Conservation (phyloP, 2,329 filamentous ascomycete species). For the Ophiobolus disseminans region DNA sequence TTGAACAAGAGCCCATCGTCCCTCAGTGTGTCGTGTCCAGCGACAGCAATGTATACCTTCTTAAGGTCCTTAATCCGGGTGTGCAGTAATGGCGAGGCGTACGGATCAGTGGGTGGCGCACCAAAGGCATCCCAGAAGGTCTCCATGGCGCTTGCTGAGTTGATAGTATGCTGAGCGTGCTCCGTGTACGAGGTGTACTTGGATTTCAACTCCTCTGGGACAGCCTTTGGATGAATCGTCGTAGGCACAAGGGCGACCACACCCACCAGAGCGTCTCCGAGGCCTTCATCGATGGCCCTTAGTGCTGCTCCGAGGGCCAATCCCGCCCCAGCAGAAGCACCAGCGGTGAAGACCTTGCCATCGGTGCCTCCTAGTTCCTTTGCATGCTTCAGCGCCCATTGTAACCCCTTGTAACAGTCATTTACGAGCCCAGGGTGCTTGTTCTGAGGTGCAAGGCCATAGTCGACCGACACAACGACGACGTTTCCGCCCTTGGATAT, state of each 20-base stretch:
- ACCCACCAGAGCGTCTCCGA: conserved; percentile 46
- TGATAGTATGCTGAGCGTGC: conserved; percentile 47
- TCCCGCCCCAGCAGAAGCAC: conserved; percentile 50
- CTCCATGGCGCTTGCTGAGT: conserved; percentile 45
- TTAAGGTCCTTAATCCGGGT: conserved; percentile 36
- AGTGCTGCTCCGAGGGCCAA: conserved; percentile 49
- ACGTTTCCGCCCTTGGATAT: conserved; percentile 34
- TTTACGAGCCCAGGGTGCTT: conserved; percentile 44
- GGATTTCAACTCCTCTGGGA: conserved; percentile 45
- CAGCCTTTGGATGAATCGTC: conserved; percentile 46
- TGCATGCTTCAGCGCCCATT: conserved; percentile 40
- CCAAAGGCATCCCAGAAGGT: conserved; percentile 47
- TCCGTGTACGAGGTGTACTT: conserved; percentile 48
- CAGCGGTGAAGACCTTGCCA: conserved; percentile 45
- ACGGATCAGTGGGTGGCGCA: conserved; percentile 37
- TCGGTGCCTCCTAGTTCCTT: conserved; percentile 29
- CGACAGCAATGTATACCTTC: conserved; percentile 41
- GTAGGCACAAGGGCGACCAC: conserved; percentile 48
- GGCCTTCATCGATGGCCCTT: conserved; percentile 47
- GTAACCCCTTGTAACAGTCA: conserved; percentile 44
- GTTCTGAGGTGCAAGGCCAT: conserved; percentile 45
- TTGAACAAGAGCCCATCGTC: conserved; percentile 47
- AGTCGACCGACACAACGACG: conserved; percentile 47
- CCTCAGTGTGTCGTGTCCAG: conserved; percentile 43
- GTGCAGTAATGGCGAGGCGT: conserved; percentile 44